phyloP scores from a whole-genome alignment of 169 alveolate species.

The Cryptosporidium tyzzeri region DNA sequence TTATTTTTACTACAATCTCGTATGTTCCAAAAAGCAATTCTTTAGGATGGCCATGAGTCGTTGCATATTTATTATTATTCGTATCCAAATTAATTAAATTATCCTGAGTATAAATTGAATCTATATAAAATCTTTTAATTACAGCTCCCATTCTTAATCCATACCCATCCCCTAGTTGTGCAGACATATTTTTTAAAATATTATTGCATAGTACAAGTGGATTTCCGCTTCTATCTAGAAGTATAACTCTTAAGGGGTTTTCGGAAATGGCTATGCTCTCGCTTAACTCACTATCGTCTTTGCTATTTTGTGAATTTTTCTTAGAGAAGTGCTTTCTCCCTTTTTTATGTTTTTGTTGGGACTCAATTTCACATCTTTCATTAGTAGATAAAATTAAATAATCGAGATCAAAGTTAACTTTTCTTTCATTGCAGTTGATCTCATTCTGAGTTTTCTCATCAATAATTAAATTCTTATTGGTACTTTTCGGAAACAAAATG shows the following conservation, averaged over 20 bases:
- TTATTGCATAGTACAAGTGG: conserved; percentile 38
- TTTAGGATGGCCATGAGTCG: conserved; percentile 44
- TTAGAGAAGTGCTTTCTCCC: neutral
- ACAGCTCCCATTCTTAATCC: conserved; percentile 68
- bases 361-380: conserved; percentile 4
- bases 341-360: conserved; percentile 21
- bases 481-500: conserved; percentile 48
- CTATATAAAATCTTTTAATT: conserved; percentile 55
- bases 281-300: conserved; percentile 20
- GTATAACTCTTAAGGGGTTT: conserved; percentile 45
- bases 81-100: conserved; percentile 3
- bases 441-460: conserved; percentile 31
- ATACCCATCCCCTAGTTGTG: conserved; percentile 61
- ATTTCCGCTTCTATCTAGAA: conserved; percentile 48
- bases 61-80: conserved; percentile 1
- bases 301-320: conserved; percentile 11
- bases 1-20: conserved; percentile 60
- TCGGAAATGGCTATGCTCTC: conserved; percentile 14
- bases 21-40: conserved; percentile 49
- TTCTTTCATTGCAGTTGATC: conserved; percentile 14
- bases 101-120: conserved; percentile 47
- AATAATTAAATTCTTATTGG: conserved; percentile 10
- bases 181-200: conserved; percentile 51
- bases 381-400: conserved; percentile 8
- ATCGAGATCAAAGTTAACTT: conserved; percentile 28